Conservation (phyloP, 2,329 filamentous ascomycete species). For the Aspergillus pseudoterreus region DNA sequence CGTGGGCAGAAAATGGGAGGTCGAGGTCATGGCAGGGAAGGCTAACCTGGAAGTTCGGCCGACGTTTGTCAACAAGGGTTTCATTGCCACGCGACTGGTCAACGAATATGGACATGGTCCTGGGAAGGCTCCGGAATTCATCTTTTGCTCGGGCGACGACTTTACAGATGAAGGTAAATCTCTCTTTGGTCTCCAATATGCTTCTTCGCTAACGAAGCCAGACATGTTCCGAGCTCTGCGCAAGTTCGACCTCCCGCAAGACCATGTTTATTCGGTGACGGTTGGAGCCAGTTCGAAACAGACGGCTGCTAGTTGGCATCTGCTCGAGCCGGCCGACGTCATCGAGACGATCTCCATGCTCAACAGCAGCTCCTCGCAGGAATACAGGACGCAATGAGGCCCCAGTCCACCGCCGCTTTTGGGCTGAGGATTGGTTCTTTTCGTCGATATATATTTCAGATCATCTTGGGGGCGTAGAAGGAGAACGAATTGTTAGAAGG, state of each 20-base stretch:
- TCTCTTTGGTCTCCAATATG: background rate
- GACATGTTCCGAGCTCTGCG: conserved; percentile 80
- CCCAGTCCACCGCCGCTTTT: background rate
- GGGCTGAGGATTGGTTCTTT: background rate
- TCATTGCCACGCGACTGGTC: conserved; percentile 83
- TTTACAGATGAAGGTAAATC: conserved; percentile 88
- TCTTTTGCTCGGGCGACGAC: conserved; percentile 89
- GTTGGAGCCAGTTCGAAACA: conserved; percentile 90
- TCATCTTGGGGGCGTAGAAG: background rate
- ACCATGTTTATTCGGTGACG: conserved; percentile 84
- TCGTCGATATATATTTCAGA: background rate
- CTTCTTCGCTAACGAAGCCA: conserved; percentile 26
- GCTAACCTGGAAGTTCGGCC: conserved; percentile 96
- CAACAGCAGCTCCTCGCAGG: conserved; percentile 40
- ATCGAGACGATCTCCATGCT: conserved; percentile 61
- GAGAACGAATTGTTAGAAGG: background rate
- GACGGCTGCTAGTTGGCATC: conserved; percentile 84
- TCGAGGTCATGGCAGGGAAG: conserved; percentile 96
- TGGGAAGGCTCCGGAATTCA: conserved; percentile 69
- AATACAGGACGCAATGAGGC: conserved; percentile 2
- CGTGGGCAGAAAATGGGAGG: conserved; percentile 75
- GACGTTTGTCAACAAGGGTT: conserved; percentile 96
- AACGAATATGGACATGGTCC: conserved; percentile 60
- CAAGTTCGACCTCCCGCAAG: conserved; percentile 51
- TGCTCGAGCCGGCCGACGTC: conserved; percentile 84